These are phyloP conservation scores for Trichosanthes truncata DNA, from an alignment of 306 rosid species.

Conservation along the genomic window DNA sequence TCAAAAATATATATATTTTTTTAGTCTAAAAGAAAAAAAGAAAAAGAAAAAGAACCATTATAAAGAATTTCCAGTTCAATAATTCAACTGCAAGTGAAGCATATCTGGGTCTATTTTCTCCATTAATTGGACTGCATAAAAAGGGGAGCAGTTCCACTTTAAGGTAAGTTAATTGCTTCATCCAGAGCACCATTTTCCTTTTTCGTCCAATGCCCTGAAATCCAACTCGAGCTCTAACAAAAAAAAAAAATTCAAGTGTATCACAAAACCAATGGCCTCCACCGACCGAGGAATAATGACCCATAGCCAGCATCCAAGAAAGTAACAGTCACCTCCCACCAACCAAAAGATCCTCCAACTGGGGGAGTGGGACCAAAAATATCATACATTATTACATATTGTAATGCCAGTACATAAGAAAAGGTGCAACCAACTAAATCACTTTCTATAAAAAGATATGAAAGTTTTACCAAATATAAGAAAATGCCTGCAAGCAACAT, in stretches of 20 bases:
- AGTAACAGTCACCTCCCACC: background rate
- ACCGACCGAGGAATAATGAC: slow-evolving; percentile 3
- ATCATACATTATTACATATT: background rate
- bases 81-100: background rate
- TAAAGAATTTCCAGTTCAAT: background rate
- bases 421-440: background rate
- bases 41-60: no score
- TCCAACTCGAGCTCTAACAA: background rate
- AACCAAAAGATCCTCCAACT: background rate
- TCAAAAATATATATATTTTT: no score
- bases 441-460: slow-evolving; percentile 7
- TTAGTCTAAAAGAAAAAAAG: no score
- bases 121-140: background rate
- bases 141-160: background rate
- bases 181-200: background rate
- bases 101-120: background rate
- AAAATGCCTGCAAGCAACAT: background rate
- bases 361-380: background rate
- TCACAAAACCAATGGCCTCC: background rate
- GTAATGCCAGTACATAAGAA: background rate
- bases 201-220: background rate
- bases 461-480: slow-evolving; percentile 1
- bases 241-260: background rate
- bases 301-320: background rate
- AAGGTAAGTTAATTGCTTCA: background rate